These are phyloP conservation scores for Tricholoma saponaceum DNA, from an alignment of 768 basidiomycete species.

Conservation along the genomic window DNA sequence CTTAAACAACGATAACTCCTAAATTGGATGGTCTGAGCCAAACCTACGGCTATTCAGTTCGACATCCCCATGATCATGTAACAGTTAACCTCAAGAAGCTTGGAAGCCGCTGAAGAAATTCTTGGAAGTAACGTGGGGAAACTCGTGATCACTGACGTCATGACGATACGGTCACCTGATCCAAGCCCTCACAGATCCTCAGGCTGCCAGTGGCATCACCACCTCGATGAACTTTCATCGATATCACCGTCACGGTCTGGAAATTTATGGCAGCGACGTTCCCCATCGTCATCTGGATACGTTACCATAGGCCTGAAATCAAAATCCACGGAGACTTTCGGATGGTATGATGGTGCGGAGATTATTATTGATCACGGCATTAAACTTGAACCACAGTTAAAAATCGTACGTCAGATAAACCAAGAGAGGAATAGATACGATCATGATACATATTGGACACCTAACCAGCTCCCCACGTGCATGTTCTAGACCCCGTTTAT, in stretches of 20 bases:
- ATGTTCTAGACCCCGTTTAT: no score
- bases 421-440: neutral
- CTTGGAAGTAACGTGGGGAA: neutral
- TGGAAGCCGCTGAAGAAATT: no score
- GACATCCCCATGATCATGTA: no score
- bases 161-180: neutral
- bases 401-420: neutral
- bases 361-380: neutral
- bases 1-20: neutral
- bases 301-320: neutral
- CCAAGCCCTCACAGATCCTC: no score
- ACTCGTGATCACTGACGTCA: no score
- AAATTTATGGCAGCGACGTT: no score
- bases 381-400: neutral
- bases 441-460: neutral
- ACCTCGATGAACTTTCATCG: no score
- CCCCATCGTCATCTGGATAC: no score
- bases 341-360: neutral
- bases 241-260: no score
- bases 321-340: no score
- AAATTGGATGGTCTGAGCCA: neutral
- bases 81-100: no score
- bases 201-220: no score
- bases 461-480: neutral
- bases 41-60: neutral